Percentiles rank a stretch among this genome's conserved stretches.
These are phyloP conservation scores for Solanum acaule DNA, from an alignment of 257 asterid genomes.

Conservation along the genomic window DNA sequence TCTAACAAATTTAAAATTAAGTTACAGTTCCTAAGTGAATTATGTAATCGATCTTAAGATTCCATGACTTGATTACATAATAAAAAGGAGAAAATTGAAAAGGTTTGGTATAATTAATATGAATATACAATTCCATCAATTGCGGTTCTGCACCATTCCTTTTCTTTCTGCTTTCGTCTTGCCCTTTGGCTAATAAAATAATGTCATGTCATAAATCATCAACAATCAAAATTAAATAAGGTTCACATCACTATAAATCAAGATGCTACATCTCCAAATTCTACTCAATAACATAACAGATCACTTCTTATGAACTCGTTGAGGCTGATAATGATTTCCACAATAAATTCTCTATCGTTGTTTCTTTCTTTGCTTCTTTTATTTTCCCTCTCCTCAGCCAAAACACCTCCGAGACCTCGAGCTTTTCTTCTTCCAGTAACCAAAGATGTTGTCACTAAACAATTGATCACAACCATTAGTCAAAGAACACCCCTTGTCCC, in stretches of 20 bases:
- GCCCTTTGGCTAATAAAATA: not conserved
- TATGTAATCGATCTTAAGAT: no score
- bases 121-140: not conserved
- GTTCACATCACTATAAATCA: not conserved
- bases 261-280: not conserved
- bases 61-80: no score
- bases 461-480: not conserved
- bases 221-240: not conserved
- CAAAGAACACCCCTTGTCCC: slow-evolving; percentile 27
- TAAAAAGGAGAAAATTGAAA: no score
- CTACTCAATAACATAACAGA: not conserved
- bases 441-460: slow-evolving; percentile 15
- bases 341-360: not conserved
- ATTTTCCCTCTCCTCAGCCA: not conserved
- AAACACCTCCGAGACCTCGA: slow-evolving; percentile 3
- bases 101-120: no score
- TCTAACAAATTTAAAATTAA: no score
- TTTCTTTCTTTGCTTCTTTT: not conserved
- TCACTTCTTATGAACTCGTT: no score
- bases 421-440: slow-evolving; percentile 14
- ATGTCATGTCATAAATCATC: not conserved
- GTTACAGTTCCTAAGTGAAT: no score
- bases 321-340: slow-evolving; percentile 2
- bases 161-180: not conserved
- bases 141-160: not conserved